phyloP scores from a whole-genome alignment of 805 yeast species.

The Jamesozyma gamospora region DNA sequence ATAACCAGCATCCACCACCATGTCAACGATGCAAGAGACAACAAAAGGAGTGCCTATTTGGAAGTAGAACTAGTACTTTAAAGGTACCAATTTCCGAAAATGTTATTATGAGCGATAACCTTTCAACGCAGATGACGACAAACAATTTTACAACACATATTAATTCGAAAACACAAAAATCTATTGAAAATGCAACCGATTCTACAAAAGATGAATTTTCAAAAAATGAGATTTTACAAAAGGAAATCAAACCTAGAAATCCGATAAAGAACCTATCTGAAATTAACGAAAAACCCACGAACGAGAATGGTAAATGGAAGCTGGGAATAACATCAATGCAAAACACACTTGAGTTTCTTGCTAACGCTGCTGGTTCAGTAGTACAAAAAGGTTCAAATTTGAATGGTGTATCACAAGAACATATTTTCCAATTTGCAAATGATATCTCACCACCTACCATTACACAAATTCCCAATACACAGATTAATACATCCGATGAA shows the following conservation, averaged over 20 bases:
- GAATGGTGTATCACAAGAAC: too few relatives aligned
- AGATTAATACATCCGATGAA: conserved; percentile 10
- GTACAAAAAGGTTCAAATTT: too few relatives aligned
- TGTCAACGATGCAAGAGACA: conserved; percentile 82
- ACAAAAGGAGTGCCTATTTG: conserved; percentile 51
- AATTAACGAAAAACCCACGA: neutral
- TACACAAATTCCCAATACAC: neutral
- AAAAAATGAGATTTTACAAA: too few relatives aligned
- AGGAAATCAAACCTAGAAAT: too few relatives aligned
- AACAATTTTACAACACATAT: too few relatives aligned
- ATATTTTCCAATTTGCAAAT: too few relatives aligned
- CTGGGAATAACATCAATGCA: conserved; percentile 31
- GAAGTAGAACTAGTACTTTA: conserved; percentile 2
- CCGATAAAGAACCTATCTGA: neutral
- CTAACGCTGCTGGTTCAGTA: conserved; percentile 70
- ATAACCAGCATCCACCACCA: conserved; percentile 66
- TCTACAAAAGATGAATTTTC: too few relatives aligned
- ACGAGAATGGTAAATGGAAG: conserved; percentile 11
- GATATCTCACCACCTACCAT: too few relatives aligned
- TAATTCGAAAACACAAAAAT: too few relatives aligned
- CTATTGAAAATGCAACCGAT: too few relatives aligned
- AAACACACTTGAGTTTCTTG: conserved; percentile 62
- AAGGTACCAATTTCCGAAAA: neutral
- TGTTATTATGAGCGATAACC: neutral
- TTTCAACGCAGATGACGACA: neutral